Evolutionary conservation across 2,329 filamentous ascomycete species (phyloP).

Genomic region (Tolypocladium ovalisporum): DNA sequence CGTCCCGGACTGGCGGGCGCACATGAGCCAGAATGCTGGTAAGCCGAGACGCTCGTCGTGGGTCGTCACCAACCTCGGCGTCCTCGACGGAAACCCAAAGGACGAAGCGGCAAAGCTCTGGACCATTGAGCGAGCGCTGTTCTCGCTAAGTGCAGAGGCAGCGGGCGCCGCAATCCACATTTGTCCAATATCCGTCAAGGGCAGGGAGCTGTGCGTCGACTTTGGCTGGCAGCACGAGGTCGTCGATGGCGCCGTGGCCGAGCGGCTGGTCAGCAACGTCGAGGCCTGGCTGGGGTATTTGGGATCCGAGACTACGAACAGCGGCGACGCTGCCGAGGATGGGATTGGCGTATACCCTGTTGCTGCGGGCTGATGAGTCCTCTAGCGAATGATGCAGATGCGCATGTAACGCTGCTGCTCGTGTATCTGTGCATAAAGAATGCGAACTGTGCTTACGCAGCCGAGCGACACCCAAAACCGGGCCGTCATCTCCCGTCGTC

Average conservation of each 20-base stretch:
- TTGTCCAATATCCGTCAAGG: constrained; percentile 11
- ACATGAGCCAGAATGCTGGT: constrained; percentile 7
- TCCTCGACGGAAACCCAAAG: constrained; percentile 8
- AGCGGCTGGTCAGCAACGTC: constrained; percentile 8
- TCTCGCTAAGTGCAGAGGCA: constrained; percentile 11
- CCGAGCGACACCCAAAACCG: background rate
- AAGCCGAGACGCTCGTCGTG: constrained; percentile 12
- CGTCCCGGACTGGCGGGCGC: constrained; percentile 12
- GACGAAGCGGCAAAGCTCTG: constrained; percentile 4
- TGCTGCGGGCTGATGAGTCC: background rate
- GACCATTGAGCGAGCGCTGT: constrained; percentile 11
- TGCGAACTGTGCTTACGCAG: background rate
- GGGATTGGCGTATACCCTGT: background rate
- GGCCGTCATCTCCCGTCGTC: background rate
- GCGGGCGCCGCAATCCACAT: constrained; percentile 10
- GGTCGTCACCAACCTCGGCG: constrained; percentile 16
- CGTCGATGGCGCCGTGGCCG: constrained; percentile 8
- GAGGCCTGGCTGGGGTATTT: background rate
- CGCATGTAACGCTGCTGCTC: background rate
- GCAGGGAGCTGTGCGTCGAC: constrained; percentile 11
- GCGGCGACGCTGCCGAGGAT: background rate
- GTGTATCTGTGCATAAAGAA: background rate
- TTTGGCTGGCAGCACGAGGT: constrained; percentile 12
- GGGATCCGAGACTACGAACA: background rate
- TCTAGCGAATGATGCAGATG: background rate